phyloP scores from a whole-genome alignment of 2,329 filamentous ascomycete species.

The Setomelanomma holmii region DNA sequence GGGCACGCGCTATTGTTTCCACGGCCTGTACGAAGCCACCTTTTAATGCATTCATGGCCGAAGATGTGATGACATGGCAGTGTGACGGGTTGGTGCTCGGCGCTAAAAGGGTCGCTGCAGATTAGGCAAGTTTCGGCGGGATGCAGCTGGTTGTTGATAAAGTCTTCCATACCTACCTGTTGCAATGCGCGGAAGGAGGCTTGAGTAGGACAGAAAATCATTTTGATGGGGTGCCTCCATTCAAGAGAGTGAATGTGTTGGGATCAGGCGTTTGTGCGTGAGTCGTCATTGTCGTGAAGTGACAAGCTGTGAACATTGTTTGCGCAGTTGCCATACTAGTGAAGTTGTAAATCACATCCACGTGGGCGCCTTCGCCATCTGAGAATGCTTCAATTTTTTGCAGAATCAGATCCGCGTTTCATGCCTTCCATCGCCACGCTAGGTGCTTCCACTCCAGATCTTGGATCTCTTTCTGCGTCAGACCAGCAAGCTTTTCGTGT shows the following conservation, averaged over 20 bases:
- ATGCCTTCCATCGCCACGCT: conserved; percentile 63
- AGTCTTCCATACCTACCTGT: conserved; percentile 39
- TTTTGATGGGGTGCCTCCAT: no score
- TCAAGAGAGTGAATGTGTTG: conserved; percentile 2
- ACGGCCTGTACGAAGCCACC: conserved; percentile 33
- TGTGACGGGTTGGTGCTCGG: conserved; percentile 34
- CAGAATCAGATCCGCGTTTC: background rate
- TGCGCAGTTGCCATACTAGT: background rate
- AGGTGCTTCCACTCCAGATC: conserved; percentile 71
- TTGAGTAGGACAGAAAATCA: background rate
- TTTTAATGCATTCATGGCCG: conserved; percentile 37
- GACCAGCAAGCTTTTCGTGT: conserved; percentile 54
- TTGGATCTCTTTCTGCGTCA: conserved; percentile 61
- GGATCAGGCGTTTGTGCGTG: conserved; percentile 10
- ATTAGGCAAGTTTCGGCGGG: conserved; percentile 36
- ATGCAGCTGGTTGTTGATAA: conserved; percentile 32
- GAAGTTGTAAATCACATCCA: background rate
- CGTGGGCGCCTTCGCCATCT: no score
- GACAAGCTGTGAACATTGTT: conserved; percentile 3
- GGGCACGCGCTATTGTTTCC: conserved; percentile 37
- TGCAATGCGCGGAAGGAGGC: background rate
- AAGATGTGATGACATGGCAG: conserved; percentile 43
- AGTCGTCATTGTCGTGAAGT: conserved; percentile 7
- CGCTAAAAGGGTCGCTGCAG: conserved; percentile 36
- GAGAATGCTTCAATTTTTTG: no score